Evolutionary conservation across 768 basidiomycete species (phyloP), one percentile per base, ranked within the genome.

Genomic region (Lactarius akahatsu): DNA sequence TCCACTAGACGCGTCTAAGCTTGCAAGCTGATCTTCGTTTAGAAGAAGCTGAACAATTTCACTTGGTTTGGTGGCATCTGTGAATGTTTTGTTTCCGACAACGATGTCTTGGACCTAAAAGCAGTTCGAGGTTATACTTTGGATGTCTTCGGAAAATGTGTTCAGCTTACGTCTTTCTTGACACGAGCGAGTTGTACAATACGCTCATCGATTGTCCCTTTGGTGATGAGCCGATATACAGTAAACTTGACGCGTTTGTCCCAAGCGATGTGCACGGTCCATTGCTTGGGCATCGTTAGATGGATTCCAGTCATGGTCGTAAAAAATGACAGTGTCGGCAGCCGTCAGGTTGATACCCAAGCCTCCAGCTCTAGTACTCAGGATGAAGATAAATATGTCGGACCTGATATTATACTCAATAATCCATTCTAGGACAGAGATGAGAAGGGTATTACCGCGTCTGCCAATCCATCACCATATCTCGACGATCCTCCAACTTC

Each of bases 401-500:
- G 92, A 86, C 71, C 93, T 94, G 26, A 61, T 63, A 16, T 43
- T 13, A n/a, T 67, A 28, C 59, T 65, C 26, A 64, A 57, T 30
- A 28, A 61, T 16, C 43, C 28, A 23, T 8, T 58, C 65, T 71
- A 28, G 8, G 13, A 57, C 13, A 41, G 47, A 32, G 38, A 41
- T 4, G 50, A 52, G 77, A 84, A 36, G n/a, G 23, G 28, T 16
- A 32, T 66, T 66, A 94, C 95, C 92, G 87, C 45, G 95, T 96
- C 76, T 99, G 97, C 96, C 96, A 99, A 74, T 96, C 94, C 71
- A 94, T 94, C 32, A 99, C 97, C 97, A 99, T 98, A 76, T 98
- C 97, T 64, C 97, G 85, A 71, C 97, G 84, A 75, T 99, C 97
- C 71, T 96, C 94, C 61, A 99, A 82, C 71, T 96, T 94, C 34